These are phyloP conservation scores for Boletus holoroseus DNA, from an alignment of 1,284 basidiomycete genomes.

Conservation along the genomic window DNA sequence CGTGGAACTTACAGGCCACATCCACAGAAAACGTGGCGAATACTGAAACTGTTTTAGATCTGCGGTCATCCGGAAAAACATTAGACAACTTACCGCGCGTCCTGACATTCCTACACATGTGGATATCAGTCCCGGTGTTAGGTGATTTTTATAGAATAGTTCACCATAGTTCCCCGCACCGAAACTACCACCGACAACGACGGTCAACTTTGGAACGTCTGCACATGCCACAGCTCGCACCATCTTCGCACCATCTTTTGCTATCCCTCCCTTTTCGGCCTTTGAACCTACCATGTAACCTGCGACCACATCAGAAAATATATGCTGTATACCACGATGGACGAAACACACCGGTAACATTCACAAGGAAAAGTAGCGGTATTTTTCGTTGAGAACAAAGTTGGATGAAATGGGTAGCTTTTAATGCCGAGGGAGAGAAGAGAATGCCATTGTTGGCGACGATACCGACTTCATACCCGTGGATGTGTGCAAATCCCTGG, in stretches of 20 bases:
- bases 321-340: not conserved
- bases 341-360: conserved; percentile 64
- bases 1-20: conserved; percentile 78
- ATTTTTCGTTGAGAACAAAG: conserved; percentile 89
- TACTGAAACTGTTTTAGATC: conserved; percentile 49
- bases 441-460: conserved; percentile 93
- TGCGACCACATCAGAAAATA: conserved; percentile 23
- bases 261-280: conserved; percentile 91
- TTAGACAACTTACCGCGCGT: conserved; percentile 57
- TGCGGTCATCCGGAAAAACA: conserved; percentile 6
- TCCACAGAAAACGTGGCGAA: conserved; percentile 92
- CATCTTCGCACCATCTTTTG: conserved; percentile 98
- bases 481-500: conserved; percentile 86
- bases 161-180: conserved; percentile 91
- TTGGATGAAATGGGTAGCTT: conserved; percentile 93
- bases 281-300: conserved; percentile 95
- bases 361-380: conserved; percentile 89
- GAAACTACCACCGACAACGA: conserved; percentile 92
- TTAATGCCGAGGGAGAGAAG: conserved; percentile 88
- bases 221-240: conserved; percentile 93
- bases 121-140: conserved; percentile 15
- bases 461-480: conserved; percentile 85
- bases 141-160: not conserved
- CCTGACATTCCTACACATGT: conserved; percentile 71
- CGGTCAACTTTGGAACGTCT: conserved; percentile 90